These are phyloP conservation scores for Fraxinus paxiana DNA, from an alignment of 305 asterid genomes.

Conservation along the genomic window DNA sequence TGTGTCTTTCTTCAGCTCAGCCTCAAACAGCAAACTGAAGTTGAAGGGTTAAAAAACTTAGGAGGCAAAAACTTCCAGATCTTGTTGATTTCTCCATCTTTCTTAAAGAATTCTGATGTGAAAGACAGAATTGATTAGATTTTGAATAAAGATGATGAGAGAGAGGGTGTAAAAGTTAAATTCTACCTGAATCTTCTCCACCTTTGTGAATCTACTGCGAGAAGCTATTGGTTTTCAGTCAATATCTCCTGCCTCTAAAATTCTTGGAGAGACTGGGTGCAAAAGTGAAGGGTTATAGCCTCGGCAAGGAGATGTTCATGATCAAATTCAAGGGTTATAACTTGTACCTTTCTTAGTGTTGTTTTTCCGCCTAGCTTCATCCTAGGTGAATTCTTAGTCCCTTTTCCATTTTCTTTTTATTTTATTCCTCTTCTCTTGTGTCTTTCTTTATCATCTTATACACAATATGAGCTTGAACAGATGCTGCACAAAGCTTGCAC, in stretches of 20 bases:
- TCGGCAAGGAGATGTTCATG: not conserved
- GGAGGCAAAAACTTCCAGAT: constrained; percentile 7
- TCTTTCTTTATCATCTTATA: not conserved
- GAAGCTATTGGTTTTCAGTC: constrained; percentile 28
- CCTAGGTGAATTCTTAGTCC: not conserved
- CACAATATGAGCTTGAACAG: not conserved
- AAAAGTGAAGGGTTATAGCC: not conserved
- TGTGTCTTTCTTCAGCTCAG: constrained; percentile 63
- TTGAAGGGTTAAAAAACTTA: constrained; percentile 40
- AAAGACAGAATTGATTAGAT: constrained; percentile 13
- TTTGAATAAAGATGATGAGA: constrained; percentile 14
- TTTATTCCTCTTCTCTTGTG: not conserved
- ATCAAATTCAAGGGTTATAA: not conserved
- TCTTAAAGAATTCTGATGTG: constrained; percentile 10
- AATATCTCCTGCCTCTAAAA: constrained; percentile 26
- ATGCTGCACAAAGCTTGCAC: not conserved
- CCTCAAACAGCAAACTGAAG: constrained; percentile 48
- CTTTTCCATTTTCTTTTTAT: too few species aligned
- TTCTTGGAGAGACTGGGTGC: constrained; percentile 23
- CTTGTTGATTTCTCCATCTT: not conserved
- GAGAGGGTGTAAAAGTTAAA: constrained; percentile 24
- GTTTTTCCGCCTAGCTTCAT: not conserved
- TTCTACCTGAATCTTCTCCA: constrained; percentile 19
- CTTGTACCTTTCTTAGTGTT: not conserved
- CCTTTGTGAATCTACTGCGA: not conserved